Evolutionary conservation across 1,284 basidiomycete genomes (phyloP).

Genomic region (Ustilago cynodontis): DNA sequence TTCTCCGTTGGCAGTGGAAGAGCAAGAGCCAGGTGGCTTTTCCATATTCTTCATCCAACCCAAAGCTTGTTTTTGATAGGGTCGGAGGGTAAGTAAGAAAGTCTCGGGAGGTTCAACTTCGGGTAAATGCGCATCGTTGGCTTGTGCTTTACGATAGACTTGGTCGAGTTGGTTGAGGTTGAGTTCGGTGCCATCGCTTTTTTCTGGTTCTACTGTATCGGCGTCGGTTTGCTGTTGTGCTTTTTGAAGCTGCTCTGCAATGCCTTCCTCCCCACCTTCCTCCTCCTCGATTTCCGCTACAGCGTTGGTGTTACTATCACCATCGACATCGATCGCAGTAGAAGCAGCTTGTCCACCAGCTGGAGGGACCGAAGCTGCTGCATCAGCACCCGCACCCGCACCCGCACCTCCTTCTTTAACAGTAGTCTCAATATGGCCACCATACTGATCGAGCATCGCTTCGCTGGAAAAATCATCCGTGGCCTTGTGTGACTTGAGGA

Average conservation of each 20-base stretch:
- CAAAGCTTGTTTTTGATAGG: constrained; percentile 94
- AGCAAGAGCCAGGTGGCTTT: constrained; percentile 17
- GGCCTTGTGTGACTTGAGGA: constrained; percentile 72
- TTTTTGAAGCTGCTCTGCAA: constrained; percentile 29
- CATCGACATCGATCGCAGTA: constrained; percentile 25
- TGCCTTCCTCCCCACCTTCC: constrained; percentile 14
- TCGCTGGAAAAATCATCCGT: constrained; percentile 68
- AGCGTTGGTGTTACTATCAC: background rate
- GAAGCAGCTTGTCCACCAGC: constrained; percentile 20
- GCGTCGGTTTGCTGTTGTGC: constrained; percentile 37
- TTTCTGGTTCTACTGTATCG: constrained; percentile 37
- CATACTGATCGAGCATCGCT: constrained; percentile 67
- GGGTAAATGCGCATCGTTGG: constrained; percentile 80
- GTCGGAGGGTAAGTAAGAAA: constrained; percentile 82
- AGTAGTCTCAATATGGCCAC: constrained; percentile 65
- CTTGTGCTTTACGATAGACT: constrained; percentile 76
- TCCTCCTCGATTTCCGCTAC: no score
- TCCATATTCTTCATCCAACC: constrained; percentile 96
- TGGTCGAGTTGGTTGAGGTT: constrained; percentile 50
- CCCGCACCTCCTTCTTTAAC: constrained; percentile 3
- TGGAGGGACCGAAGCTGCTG: background rate
- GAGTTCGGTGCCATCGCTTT: constrained; percentile 65
- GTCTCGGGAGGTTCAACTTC: constrained; percentile 85
- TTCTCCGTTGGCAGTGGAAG: background rate
- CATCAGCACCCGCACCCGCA: background rate